phyloP scores from a whole-genome alignment of 805 yeast genomes.

The Barnettozyma wickerhamii region DNA sequence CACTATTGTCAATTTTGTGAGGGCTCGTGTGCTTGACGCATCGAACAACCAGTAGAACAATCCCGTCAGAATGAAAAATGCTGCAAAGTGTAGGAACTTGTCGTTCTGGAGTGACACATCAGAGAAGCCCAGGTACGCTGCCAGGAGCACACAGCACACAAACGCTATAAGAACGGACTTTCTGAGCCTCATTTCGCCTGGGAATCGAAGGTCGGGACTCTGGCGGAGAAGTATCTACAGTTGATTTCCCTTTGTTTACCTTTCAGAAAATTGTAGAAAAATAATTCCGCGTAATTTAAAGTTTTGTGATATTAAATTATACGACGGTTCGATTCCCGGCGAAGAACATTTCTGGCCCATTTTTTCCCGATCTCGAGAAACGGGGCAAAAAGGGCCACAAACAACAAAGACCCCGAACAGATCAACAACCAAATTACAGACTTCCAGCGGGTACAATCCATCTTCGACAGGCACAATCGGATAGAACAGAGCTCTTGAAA shows the following conservation, averaged over 20 bases:
- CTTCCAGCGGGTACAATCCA: no score
- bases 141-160: constrained; percentile 29
- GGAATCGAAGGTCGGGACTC: no score
- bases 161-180: constrained; percentile 33
- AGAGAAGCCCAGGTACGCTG: constrained; percentile 26
- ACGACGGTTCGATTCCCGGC: background rate
- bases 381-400: constrained; percentile 1
- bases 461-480: no score
- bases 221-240: background rate
- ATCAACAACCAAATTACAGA: background rate
- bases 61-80: constrained; percentile 42
- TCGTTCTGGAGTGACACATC: constrained; percentile 43
- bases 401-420: background rate
- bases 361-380: background rate
- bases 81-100: constrained; percentile 44
- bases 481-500: no score
- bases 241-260: background rate
- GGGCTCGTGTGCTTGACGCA: constrained; percentile 28
- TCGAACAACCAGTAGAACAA: constrained; percentile 45
- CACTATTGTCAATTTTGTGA: constrained; percentile 33
- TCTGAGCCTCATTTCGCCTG: constrained; percentile 24
- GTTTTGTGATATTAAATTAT: no score
- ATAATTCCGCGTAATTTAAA: no score
- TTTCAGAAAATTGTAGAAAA: no score
- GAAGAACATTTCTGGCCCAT: background rate